These are phyloP conservation scores for Pythium folliculosum DNA, from an alignment of 352 stramenopile species.

Conservation along the genomic window DNA sequence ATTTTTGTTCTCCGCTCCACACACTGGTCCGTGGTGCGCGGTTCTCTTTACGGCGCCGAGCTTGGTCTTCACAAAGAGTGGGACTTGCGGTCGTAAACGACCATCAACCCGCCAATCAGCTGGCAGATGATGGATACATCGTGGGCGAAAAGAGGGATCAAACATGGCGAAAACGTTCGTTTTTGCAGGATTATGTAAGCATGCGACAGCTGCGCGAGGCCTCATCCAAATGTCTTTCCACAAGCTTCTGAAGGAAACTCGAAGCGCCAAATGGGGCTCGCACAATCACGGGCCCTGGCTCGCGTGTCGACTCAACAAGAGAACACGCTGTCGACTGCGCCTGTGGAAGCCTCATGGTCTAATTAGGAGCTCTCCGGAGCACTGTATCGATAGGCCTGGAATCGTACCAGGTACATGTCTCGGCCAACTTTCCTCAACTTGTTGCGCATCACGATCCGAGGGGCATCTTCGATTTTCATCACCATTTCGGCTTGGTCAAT, in stretches of 20 bases:
- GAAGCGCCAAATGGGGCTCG: neutral
- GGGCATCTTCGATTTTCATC: too few species aligned
- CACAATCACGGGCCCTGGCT: neutral
- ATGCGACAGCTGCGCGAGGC: slow-evolving; percentile 10
- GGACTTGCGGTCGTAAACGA: slow-evolving; percentile 11
- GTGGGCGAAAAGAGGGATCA: neutral
- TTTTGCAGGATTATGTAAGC: slow-evolving; percentile 17
- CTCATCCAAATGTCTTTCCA: neutral
- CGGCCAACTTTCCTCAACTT: too few species aligned
- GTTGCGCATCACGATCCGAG: too few species aligned
- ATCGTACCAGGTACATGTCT: too few species aligned
- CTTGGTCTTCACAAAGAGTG: slow-evolving; percentile 19
- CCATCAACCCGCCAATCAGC: slow-evolving; percentile 10
- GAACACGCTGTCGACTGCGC: neutral
- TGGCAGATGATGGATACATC: slow-evolving; percentile 18
- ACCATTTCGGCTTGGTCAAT: too few species aligned
- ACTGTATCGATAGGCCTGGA: too few species aligned
- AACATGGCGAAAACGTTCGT: neutral
- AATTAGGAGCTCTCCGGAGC: too few species aligned
- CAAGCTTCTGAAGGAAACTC: neutral
- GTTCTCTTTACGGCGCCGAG: slow-evolving; percentile 12
- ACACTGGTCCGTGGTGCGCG: neutral
- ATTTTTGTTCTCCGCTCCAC: neutral
- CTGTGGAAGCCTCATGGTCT: too few species aligned
- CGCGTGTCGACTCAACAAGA: neutral